Conservation (phyloP, 2,329 filamentous ascomycete genomes). For the Phoma sp. region DNA sequence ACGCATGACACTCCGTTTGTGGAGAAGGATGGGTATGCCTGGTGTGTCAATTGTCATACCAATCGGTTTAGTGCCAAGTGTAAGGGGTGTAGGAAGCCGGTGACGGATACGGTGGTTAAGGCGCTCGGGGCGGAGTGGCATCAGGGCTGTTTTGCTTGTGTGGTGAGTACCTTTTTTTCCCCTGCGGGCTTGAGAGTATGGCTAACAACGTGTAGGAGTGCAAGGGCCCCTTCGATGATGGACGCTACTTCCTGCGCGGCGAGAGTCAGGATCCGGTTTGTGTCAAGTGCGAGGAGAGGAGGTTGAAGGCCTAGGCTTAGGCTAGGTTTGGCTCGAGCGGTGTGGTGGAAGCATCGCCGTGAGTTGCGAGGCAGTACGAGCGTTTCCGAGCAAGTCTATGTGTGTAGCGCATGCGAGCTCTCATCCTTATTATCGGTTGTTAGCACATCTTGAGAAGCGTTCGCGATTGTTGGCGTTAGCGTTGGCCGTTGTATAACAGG, state of each 20-base stretch:
- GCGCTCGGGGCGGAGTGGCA: conserved; percentile 95
- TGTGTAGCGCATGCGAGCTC: no score
- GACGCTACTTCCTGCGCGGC: conserved; percentile 67
- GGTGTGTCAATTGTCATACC: conserved; percentile 93
- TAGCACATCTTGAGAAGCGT: background rate
- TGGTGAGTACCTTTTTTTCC: conserved; percentile 46
- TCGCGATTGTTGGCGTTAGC: background rate
- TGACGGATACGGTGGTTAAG: conserved; percentile 87
- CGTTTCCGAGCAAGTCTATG: no score
- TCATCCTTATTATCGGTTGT: background rate
- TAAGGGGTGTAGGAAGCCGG: conserved; percentile 79
- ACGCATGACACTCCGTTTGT: conserved; percentile 77
- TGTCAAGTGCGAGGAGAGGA: conserved; percentile 65
- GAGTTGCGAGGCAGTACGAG: no score
- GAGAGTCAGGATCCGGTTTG: conserved; percentile 66
- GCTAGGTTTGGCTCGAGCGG: no score
- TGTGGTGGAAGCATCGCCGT: background rate
- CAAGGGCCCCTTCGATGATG: conserved; percentile 65
- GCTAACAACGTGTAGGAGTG: conserved; percentile 57
- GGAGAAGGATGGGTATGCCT: conserved; percentile 96
- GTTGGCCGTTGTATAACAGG: background rate
- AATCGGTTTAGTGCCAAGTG: conserved; percentile 91
- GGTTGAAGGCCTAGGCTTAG: conserved; percentile 60
- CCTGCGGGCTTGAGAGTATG: background rate
- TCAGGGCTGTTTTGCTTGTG: conserved; percentile 86